Evolutionary conservation across 108 stramenopile species (phyloP).

Genomic region (Pseudonitzschia delicatissima): DNA sequence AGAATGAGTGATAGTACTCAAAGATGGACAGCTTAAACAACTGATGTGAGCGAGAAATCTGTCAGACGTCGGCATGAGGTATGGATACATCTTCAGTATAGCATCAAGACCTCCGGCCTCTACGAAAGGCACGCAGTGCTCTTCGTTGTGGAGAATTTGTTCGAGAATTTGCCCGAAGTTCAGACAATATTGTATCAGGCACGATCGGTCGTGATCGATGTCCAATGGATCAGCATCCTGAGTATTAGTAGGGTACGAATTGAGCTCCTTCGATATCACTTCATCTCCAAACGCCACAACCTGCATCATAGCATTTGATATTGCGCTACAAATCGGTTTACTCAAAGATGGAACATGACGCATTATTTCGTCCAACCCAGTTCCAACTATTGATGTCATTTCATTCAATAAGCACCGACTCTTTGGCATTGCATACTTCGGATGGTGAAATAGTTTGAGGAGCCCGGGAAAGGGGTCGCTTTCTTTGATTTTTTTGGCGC

Average conservation of each 20-base stretch:
- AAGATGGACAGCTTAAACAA: constrained; percentile 72
- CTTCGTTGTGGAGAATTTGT: constrained; percentile 79
- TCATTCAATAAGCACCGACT: constrained; percentile 85
- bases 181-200: constrained; percentile 78
- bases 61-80: constrained; percentile 61
- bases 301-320: constrained; percentile 67
- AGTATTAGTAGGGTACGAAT: neutral
- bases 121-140: constrained; percentile 75
- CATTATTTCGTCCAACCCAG: constrained; percentile 92
- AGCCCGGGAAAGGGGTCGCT: constrained; percentile 85
- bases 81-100: constrained; percentile 63
- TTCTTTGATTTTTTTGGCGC: constrained; percentile 65
- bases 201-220: constrained; percentile 62
- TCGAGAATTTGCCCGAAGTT: constrained; percentile 88
- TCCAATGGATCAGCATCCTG: constrained; percentile 11
- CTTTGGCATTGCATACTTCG: constrained; percentile 85
- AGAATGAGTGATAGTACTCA: constrained; percentile 73
- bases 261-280: constrained; percentile 37
- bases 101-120: constrained; percentile 75
- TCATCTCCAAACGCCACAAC: constrained; percentile 58
- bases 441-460: constrained; percentile 69
- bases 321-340: constrained; percentile 54
- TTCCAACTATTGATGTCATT: constrained; percentile 81
- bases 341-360: constrained; percentile 79
- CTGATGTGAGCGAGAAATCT: constrained; percentile 74